Percentiles rank a stretch among this genome's conserved stretches.
phyloP scores from a whole-genome alignment of 163 green algal species.

The Picocystis sp. region DNA sequence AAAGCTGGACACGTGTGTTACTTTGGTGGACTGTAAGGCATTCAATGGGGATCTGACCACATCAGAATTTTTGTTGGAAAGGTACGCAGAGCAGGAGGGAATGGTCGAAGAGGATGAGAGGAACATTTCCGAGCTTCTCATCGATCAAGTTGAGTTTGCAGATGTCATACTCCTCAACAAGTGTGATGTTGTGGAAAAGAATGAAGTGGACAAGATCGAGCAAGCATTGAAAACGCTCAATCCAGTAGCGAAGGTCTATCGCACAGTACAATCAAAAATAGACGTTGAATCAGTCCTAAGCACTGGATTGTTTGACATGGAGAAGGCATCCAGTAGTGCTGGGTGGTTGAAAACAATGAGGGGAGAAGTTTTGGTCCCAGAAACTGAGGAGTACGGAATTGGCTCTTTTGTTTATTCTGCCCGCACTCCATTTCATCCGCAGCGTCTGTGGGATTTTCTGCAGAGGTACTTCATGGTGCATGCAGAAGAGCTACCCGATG shows the following conservation, averaged over 20 bases:
- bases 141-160: slow-evolving; percentile 26
- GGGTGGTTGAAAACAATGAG: slow-evolving; percentile 43
- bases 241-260: slow-evolving; percentile 26
- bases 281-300: slow-evolving; percentile 21
- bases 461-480: slow-evolving; percentile 32
- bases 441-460: slow-evolving; percentile 35
- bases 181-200: slow-evolving; percentile 22
- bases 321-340: slow-evolving; percentile 28
- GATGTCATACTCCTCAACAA: slow-evolving; percentile 77
- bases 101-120: slow-evolving; percentile 28
- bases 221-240: slow-evolving; percentile 30
- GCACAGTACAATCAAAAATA: slow-evolving; percentile 14
- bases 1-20: slow-evolving; percentile 54
- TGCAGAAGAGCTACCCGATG: slow-evolving; percentile 9
- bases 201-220: slow-evolving; percentile 15
- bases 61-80: neutral
- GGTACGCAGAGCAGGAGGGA: slow-evolving; percentile 4
- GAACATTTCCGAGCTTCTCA: slow-evolving; percentile 40
- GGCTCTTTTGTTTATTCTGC: slow-evolving; percentile 45
- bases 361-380: slow-evolving; percentile 19
- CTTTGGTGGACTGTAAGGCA: slow-evolving; percentile 48
- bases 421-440: slow-evolving; percentile 46
- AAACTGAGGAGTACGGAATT: slow-evolving; percentile 51
- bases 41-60: slow-evolving; percentile 11
- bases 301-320: slow-evolving; percentile 37